Conservation (phyloP, 192 early-diverging fungal species). For the Coemansia sp. region DNA sequence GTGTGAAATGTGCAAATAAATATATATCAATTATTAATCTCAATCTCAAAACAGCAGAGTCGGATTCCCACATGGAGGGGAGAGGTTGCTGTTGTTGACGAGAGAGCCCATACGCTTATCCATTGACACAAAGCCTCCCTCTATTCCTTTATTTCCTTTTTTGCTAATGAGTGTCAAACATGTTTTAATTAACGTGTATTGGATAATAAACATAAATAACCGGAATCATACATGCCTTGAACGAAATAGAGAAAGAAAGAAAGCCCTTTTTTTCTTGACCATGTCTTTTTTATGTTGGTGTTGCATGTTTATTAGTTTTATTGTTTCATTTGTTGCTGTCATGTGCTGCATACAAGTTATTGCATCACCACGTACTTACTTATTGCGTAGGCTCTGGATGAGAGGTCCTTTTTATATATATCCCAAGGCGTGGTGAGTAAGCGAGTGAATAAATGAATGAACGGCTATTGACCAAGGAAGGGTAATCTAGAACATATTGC, state of each 20-base stretch:
- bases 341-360: conserved; percentile 5
- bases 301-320: neutral
- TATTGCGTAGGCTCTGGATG: neutral
- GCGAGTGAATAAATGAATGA: too few species aligned
- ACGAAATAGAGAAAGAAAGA: neutral
- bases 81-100: neutral
- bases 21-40: too few species aligned
- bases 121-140: neutral
- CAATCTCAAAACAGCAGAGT: too few species aligned
- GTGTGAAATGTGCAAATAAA: neutral
- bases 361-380: neutral
- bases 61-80: neutral
- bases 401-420: too few species aligned
- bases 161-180: neutral
- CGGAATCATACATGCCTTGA: neutral
- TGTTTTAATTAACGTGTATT: conserved; percentile 8
- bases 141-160: too few species aligned
- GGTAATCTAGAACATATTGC: too few species aligned
- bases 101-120: neutral
- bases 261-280: too few species aligned
- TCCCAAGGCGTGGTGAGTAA: too few species aligned
- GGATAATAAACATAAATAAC: neutral
- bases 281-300: too few species aligned
- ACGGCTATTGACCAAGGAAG: too few species aligned
- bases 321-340: neutral